phyloP scores from a whole-genome alignment of 1,284 basidiomycete species.

The Sporisorium scitamineum region DNA sequence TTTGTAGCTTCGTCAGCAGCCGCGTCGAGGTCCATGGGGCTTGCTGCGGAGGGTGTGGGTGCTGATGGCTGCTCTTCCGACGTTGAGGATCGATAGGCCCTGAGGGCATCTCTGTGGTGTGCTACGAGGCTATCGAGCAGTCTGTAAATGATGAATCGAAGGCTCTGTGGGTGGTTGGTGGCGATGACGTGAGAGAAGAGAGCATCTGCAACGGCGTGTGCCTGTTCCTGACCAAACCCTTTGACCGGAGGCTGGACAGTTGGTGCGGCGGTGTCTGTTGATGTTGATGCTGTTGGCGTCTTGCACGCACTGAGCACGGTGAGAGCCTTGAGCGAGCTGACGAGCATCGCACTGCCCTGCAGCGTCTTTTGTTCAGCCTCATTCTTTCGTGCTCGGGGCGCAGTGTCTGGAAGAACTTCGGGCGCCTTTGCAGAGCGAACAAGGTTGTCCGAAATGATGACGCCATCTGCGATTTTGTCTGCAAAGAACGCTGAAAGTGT shows the following conservation, averaged over 20 bases:
- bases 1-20: slow-evolving; percentile 4
- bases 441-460: slow-evolving; percentile 69
- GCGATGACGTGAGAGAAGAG: slow-evolving; percentile 84
- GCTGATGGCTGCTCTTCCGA: slow-evolving; percentile 3
- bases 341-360: slow-evolving; percentile 61
- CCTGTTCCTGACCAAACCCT: slow-evolving; percentile 79
- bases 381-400: slow-evolving; percentile 38
- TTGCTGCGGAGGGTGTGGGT: not conserved
- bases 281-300: slow-evolving; percentile 9
- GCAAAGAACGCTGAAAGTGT: slow-evolving; percentile 86
- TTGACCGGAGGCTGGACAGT: slow-evolving; percentile 69
- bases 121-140: slow-evolving; percentile 85
- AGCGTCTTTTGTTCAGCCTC: slow-evolving; percentile 54
- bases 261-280: not conserved
- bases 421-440: slow-evolving; percentile 46
- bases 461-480: slow-evolving; percentile 85
- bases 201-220: slow-evolving; percentile 76
- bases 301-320: slow-evolving; percentile 72
- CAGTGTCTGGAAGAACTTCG: slow-evolving; percentile 56
- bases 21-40: slow-evolving; percentile 30
- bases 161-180: slow-evolving; percentile 83
- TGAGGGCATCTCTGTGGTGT: slow-evolving; percentile 73
- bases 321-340: slow-evolving; percentile 76
- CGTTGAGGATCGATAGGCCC: slow-evolving; percentile 10
- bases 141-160: slow-evolving; percentile 83